These are phyloP conservation scores for Thraustochytrium striatum DNA, from an alignment of 352 stramenopile species.

Conservation along the genomic window DNA sequence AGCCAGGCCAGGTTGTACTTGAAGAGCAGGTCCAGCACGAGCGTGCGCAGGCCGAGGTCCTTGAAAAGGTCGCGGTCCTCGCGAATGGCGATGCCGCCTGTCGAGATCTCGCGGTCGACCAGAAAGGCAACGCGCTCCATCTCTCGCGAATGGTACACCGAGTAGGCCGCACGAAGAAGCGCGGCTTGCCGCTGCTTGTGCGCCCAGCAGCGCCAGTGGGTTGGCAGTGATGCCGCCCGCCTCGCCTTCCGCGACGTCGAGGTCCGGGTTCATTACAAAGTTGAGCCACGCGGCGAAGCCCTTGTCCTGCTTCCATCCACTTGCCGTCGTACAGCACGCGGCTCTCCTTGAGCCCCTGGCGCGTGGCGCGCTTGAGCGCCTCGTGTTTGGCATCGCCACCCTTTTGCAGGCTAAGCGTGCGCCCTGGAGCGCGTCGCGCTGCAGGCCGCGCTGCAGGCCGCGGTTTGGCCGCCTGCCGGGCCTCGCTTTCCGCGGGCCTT, in stretches of 20 bases:
- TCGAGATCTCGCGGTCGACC: slow-evolving; percentile 55
- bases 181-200: slow-evolving; percentile 33
- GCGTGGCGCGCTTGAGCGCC: neutral
- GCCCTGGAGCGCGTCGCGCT: neutral
- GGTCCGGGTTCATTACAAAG: slow-evolving; percentile 29
- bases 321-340: slow-evolving; percentile 6
- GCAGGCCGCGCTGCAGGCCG: neutral
- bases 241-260: neutral
- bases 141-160: slow-evolving; percentile 50
- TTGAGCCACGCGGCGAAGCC: slow-evolving; percentile 44
- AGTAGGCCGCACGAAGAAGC: neutral
- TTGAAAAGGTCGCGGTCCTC: slow-evolving; percentile 78
- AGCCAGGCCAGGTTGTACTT: slow-evolving; percentile 86
- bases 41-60: slow-evolving; percentile 76
- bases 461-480: neutral
- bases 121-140: slow-evolving; percentile 51
- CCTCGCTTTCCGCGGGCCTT: neutral
- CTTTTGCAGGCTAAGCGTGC: neutral
- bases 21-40: slow-evolving; percentile 76
- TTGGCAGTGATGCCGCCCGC: neutral
- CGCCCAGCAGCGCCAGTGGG: neutral
- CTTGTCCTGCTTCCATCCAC: slow-evolving; percentile 47
- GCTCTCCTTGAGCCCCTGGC: neutral
- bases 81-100: slow-evolving; percentile 66
- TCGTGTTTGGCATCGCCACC: neutral